Evolutionary conservation across 441 rosid species (phyloP).

Genomic region (Heliophila coronopifolia): DNA sequence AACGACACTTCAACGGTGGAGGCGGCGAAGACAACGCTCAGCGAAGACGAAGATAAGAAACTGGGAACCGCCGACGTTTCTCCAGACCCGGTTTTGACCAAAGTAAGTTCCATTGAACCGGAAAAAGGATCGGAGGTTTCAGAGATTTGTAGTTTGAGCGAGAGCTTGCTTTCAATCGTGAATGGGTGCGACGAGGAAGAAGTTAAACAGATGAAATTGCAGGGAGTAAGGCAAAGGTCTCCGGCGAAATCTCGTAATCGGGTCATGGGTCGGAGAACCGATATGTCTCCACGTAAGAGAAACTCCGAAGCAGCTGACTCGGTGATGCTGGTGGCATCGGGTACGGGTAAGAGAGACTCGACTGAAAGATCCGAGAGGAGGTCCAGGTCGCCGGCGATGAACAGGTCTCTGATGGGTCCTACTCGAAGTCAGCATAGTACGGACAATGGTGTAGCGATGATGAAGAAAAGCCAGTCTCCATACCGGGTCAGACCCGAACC

Average conservation of each 20-base stretch:
- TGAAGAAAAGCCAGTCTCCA: constrained; percentile 50
- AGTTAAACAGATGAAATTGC: constrained; percentile 18
- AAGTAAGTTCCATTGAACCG: constrained; percentile 9
- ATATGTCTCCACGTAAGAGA: constrained; percentile 41
- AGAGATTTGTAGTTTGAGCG: constrained; percentile 60
- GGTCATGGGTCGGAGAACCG: constrained; percentile 38
- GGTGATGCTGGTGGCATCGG: constrained; percentile 33
- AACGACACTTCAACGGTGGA: constrained; percentile 7
- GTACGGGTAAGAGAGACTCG: constrained; percentile 36
- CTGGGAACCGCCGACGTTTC: neutral
- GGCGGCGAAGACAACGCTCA: neutral
- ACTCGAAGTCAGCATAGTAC: constrained; percentile 18
- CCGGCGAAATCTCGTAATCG: constrained; percentile 41
- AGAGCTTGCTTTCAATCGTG: constrained; percentile 40
- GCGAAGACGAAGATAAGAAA: constrained; percentile 19
- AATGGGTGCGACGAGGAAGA: constrained; percentile 32
- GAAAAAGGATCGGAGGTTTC: constrained; percentile 34
- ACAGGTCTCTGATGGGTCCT: constrained; percentile 43
- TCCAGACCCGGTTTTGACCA: neutral
- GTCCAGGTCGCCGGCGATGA: constrained; percentile 62
- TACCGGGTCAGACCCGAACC: constrained; percentile 41
- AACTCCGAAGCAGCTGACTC: constrained; percentile 28
- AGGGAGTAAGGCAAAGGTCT: constrained; percentile 33
- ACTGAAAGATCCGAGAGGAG: constrained; percentile 56
- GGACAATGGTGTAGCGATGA: constrained; percentile 21